A percentile compares a stretch with the other conserved stretches of the same genome.
These are phyloP conservation scores for Suillus paluster DNA, from an alignment of 768 basidiomycete genomes.

Conservation along the genomic window DNA sequence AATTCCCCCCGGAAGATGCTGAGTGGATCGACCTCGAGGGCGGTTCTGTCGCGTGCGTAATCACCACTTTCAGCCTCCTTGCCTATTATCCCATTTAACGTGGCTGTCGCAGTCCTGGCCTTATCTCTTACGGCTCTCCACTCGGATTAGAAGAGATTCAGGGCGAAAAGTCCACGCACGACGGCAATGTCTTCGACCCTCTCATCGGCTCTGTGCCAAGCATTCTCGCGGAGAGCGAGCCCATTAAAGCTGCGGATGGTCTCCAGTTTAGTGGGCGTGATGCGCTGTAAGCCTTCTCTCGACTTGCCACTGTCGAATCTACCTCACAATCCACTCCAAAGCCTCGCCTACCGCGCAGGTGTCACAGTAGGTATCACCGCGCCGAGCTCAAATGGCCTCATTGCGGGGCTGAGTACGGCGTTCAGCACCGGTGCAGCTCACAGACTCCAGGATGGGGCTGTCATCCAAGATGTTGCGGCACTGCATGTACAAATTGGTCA, in stretches of 20 bases:
- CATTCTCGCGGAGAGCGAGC: slow-evolving; percentile 39
- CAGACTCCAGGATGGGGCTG: slow-evolving; percentile 57
- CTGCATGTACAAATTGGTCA: slow-evolving; percentile 65
- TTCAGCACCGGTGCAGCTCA: slow-evolving; percentile 62
- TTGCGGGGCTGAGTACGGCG: slow-evolving; percentile 60
- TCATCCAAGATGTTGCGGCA: slow-evolving; percentile 63
- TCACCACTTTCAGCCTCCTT: slow-evolving; percentile 19
- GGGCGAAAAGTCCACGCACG: slow-evolving; percentile 56
- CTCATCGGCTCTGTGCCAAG: slow-evolving; percentile 36
- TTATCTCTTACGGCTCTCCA: slow-evolving; percentile 45
- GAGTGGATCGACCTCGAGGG: slow-evolving; percentile 63
- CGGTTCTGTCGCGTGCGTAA: slow-evolving; percentile 57
- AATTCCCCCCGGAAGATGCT: slow-evolving; percentile 25
- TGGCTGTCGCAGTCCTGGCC: slow-evolving; percentile 44
- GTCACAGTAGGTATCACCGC: slow-evolving; percentile 65
- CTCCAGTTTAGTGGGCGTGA: slow-evolving; percentile 67
- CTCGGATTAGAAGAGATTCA: slow-evolving; percentile 63
- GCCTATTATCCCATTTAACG: neutral
- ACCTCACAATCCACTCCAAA: slow-evolving; percentile 33
- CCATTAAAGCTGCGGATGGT: slow-evolving; percentile 74
- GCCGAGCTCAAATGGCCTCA: slow-evolving; percentile 53
- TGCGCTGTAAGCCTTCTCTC: slow-evolving; percentile 45
- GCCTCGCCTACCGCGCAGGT: slow-evolving; percentile 68
- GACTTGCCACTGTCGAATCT: slow-evolving; percentile 10
- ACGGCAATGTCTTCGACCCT: slow-evolving; percentile 58